Evolutionary conservation across 2,329 filamentous ascomycete species (phyloP).

Genomic region (Fusarium falciforme): DNA sequence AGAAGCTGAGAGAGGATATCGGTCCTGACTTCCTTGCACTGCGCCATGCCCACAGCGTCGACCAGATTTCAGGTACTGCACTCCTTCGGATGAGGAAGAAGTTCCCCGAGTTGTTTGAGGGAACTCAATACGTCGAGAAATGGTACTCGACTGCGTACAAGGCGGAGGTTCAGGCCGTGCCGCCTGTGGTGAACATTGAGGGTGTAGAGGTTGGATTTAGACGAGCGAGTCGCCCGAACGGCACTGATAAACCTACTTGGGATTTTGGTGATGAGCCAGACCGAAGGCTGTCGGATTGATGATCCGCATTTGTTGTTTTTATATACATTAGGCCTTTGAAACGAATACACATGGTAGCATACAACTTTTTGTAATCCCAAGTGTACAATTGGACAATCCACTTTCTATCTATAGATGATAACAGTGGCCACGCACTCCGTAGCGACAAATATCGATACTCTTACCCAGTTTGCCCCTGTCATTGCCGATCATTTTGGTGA

Average conservation of each 20-base stretch:
- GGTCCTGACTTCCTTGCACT: slow-evolving; percentile 66
- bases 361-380: not conserved
- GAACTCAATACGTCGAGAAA: slow-evolving; percentile 24
- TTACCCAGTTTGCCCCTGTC: not conserved
- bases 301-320: not conserved
- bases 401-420: not conserved
- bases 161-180: slow-evolving; percentile 53
- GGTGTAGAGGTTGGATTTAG: slow-evolving; percentile 58
- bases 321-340: not conserved
- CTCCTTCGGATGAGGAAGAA: slow-evolving; percentile 54
- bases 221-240: slow-evolving; percentile 59
- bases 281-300: slow-evolving; percentile 8
- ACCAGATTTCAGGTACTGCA: slow-evolving; percentile 71
- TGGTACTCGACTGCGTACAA: slow-evolving; percentile 37
- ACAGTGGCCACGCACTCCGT: not conserved
- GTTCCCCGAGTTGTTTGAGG: slow-evolving; percentile 31
- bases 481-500: not conserved
- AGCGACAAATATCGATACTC: too few species aligned
- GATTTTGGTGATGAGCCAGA: slow-evolving; percentile 51
- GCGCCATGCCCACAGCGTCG: slow-evolving; percentile 71
- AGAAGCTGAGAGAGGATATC: slow-evolving; percentile 59
- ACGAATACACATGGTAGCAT: not conserved
- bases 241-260: slow-evolving; percentile 68
- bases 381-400: too few species aligned
- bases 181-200: slow-evolving; percentile 58